Evolutionary conservation across 352 stramenopile genomes (phyloP).

Genomic region (Globisporangium takayamanum): DNA sequence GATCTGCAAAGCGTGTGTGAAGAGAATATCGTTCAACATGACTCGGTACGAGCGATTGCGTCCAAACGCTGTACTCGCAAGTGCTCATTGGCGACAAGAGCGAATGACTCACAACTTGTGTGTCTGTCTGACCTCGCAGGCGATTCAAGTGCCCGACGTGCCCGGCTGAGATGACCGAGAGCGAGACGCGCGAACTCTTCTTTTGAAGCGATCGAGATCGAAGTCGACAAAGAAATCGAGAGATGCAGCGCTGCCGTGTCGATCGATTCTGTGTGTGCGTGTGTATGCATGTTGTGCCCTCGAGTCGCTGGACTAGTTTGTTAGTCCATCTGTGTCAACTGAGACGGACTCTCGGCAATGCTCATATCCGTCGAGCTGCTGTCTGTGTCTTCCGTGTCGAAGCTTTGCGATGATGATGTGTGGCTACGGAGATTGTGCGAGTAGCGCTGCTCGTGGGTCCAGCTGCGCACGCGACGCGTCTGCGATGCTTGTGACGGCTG

Average conservation of each 20-base stretch:
- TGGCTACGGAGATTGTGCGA: conserved; percentile 1
- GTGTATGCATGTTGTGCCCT: background rate
- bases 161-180: conserved; percentile 73
- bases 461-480: background rate
- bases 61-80: background rate
- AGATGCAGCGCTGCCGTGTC: background rate
- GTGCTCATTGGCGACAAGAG: no score
- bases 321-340: conserved; percentile 7
- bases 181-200: conserved; percentile 66
- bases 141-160: conserved; percentile 88
- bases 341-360: conserved; percentile 7
- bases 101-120: conserved; percentile 2
- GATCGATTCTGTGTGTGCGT: background rate
- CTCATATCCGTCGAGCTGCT: conserved; percentile 14
- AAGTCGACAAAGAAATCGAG: no score
- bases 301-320: conserved; percentile 1
- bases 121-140: conserved; percentile 16
- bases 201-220: conserved; percentile 28
- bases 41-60: conserved; percentile 32
- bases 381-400: conserved; percentile 13
- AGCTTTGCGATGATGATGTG: background rate
- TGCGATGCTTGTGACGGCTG: background rate
- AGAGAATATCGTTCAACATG: conserved; percentile 77
- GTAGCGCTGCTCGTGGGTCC: background rate
- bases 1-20: conserved; percentile 78